phyloP scores from a whole-genome alignment of 2,329 filamentous ascomycete species.

The Fusarium chaquense region DNA sequence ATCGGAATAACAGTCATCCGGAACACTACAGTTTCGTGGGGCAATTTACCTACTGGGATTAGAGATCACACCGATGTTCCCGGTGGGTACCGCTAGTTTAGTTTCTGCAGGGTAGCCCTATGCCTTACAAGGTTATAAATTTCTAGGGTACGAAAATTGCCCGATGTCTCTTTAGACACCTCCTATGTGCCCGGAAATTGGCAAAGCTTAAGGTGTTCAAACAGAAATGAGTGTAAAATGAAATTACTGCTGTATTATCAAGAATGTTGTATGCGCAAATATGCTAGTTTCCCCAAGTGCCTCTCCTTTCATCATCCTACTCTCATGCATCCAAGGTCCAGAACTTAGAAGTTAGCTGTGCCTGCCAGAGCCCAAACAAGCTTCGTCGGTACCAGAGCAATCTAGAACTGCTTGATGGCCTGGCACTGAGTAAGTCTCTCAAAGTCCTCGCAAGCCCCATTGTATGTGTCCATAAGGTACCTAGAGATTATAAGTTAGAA shows the following conservation, averaged over 20 bases:
- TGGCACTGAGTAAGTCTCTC: not conserved
- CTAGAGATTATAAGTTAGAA: not conserved
- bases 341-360: not conserved
- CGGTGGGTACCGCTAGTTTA: not conserved
- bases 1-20: too few relatives aligned
- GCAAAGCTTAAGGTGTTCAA: fast-evolving
- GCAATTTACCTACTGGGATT: not conserved
- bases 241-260: not conserved
- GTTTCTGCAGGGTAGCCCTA: not conserved
- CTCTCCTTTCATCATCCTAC: not conserved
- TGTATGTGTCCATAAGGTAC: not conserved
- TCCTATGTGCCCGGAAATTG: not conserved
- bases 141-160: not conserved
- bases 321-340: not conserved
- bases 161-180: fast-evolving
- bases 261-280: not conserved
- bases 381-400: too few relatives aligned
- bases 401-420: not conserved
- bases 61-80: not conserved
- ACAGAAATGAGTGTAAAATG: fast-evolving
- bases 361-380: too few relatives aligned
- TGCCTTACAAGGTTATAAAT: not conserved
- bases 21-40: too few relatives aligned
- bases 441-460: not conserved
- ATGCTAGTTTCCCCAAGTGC: fast-evolving